Base-by-base conservation (phyloP, 108 stramenopile species). In the Cylindrotheca closterium region DNA sequence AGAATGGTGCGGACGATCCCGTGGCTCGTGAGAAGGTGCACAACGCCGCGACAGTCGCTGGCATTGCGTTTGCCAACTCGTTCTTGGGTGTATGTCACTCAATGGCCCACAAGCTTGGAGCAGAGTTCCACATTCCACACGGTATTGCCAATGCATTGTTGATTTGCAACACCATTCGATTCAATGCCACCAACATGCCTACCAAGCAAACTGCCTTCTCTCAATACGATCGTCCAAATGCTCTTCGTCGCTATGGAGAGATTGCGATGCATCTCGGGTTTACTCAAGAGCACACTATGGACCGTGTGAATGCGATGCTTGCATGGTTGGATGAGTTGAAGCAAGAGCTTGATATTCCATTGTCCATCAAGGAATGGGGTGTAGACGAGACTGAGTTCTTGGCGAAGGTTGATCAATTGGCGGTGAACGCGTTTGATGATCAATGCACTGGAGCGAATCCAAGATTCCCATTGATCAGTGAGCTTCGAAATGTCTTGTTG, bases 381-480 rank as follows among this genome's bases (percentile, higher is more conserved):
- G 29, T 73, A 24, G 29, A 62, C 19, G 71, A 78, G 47, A 37
- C 27, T 19, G 58, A 47, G 24, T 78, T 73, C 55, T 34, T 78
- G 54, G 12, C 25, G 2, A 62, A 51, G 25, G 23, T 78, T 33
- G 71, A 78, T 42, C 50, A 73, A 8, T n/a, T 78, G 21, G 71
- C 77, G 10, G 55, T 51, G 3, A 29, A 73, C 3, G 77, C 71
- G 17, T 78, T 78, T 53, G 77, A 78, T 49, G 77, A 78, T 49
- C 77, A 78, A 56, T 78, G 77, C 60, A 78, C 77, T 17, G 60
- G 47, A 30, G 65, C 77, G 3, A 78, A 78, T 51, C 77, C 77
- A 27, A 47, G 77, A 21, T 78, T 49, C 45, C 77, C 77, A 2
- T 45, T 78, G 50, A 54, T 78, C 37, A 48, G 52, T 30, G 77